Evolutionary conservation across 2,329 filamentous ascomycete species (phyloP), one percentile per base, ranked within the genome.

Genomic region (Fusarium algeriense): DNA sequence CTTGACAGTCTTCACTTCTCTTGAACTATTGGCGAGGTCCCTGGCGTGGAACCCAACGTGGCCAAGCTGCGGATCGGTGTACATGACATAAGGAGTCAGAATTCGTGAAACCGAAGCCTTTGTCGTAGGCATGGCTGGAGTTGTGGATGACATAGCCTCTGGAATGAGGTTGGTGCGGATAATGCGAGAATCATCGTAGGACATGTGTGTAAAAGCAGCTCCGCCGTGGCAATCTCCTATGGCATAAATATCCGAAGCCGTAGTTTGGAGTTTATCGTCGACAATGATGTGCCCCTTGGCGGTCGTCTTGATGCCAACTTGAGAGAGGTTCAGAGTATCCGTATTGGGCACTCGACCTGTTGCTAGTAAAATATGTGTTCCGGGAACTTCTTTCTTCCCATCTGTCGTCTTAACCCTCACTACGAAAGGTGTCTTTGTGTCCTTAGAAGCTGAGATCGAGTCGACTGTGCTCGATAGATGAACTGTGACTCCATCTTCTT

Each of bases 181-280:
- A 75, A 89, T 83, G 60, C 86, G 84, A 74, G 83, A 87, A 77
- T 88, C 86, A 75, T 88, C 86, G 78, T 87, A 88, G 6, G 84
- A 86, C 68, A 88, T 83, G 76, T 88, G 86, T 3, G 86, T 88
- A 75, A 88, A 88, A 17, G 85, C 85, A 10, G 85, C 84, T 1
- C 82, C 82, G 46, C 85, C 85, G 59, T 87, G 85, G 52, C 84
- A 82, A 68, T 88, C 86, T 37, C 87, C 86, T 4, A 88, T 71
- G 2, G 83, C 85, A 70, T 83, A 88, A 23, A 88, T 77, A 44
- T 78, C 80, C 2, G 78, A 67, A 1, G 78, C 79, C 23, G 78
- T 80, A 2, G 85, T 88, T 49, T 81, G 78, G 7, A 88, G 83
- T 60, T 78, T 80, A 11, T 83, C 76, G 55, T 85, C 81, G 20